Conservation (phyloP, 192 early-diverging fungal genomes). For the Spizellomyces punctatus region DNA sequence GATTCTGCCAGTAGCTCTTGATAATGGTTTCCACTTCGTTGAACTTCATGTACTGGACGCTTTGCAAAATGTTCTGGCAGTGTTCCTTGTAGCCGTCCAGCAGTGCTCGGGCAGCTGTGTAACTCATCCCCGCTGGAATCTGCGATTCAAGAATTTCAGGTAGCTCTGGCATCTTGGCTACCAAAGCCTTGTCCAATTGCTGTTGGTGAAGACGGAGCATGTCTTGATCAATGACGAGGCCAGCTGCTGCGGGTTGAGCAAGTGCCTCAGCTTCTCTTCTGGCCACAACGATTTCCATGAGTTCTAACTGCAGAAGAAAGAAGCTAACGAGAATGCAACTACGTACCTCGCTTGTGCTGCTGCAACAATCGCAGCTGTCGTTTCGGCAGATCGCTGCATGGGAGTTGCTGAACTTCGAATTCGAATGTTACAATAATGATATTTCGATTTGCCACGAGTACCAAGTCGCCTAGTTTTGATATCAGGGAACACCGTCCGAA, state of each 20-base stretch:
- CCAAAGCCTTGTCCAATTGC: constrained; percentile 26
- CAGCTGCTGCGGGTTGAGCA: neutral
- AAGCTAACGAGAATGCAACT: neutral
- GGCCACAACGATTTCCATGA: neutral
- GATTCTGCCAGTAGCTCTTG: constrained; percentile 25
- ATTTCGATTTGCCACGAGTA: constrained; percentile 48
- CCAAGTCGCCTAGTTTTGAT: constrained; percentile 55
- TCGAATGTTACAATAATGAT: constrained; percentile 53
- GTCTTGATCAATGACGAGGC: constrained; percentile 18
- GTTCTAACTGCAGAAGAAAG: neutral
- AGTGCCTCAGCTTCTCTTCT: neutral
- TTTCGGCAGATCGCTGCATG: constrained; percentile 8
- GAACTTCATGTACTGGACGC: constrained; percentile 36
- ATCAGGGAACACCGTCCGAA: constrained; percentile 50
- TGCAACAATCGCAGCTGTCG: constrained; percentile 11
- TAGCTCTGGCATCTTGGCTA: constrained; percentile 35
- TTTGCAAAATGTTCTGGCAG: constrained; percentile 30
- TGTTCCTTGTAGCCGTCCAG: constrained; percentile 35
- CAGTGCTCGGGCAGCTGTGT: neutral
- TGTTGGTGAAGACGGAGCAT: constrained; percentile 31
- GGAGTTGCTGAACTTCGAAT: constrained; percentile 22
- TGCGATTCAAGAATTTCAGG: constrained; percentile 20
- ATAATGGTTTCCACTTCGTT: constrained; percentile 33
- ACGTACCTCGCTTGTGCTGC: neutral
- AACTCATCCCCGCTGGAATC: constrained; percentile 15